Percentiles rank a stretch among this genome's conserved stretches.
Evolutionary conservation across 2,329 filamentous ascomycete species (phyloP).

Genomic region (Monilinia laxa): DNA sequence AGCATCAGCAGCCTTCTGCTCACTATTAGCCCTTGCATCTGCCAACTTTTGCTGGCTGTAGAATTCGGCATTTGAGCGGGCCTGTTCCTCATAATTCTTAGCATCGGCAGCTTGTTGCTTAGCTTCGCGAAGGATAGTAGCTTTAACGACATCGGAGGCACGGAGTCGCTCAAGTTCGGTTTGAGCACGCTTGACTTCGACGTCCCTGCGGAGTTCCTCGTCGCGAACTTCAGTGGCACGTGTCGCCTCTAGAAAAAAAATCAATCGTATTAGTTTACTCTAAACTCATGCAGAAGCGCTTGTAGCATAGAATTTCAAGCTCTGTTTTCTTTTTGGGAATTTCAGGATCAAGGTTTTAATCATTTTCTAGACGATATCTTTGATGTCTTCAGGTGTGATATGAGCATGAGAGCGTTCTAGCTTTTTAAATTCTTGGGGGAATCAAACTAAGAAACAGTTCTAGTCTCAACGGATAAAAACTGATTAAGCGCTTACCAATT

Average conservation of each 20-base stretch:
- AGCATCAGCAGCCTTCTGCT: constrained; percentile 61
- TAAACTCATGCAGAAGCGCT: not conserved
- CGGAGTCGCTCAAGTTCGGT: constrained; percentile 80
- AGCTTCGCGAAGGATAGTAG: constrained; percentile 66
- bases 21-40: constrained; percentile 1
- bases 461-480: not conserved
- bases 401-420: not conserved
- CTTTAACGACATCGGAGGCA: constrained; percentile 75
- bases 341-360: not conserved
- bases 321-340: not conserved
- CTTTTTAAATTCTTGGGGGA: not conserved
- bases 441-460: not conserved
- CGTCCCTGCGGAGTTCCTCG: constrained; percentile 75
- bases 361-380: not conserved
- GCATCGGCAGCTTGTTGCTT: constrained; percentile 68
- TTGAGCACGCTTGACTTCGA: constrained; percentile 73
- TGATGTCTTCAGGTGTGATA: not conserved
- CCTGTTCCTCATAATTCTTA: constrained; percentile 62
- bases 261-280: not conserved
- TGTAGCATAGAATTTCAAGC: not conserved
- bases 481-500: constrained; percentile 45
- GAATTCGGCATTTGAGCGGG: constrained; percentile 52
- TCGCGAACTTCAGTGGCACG: constrained; percentile 73
- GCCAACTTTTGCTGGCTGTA: constrained; percentile 33
- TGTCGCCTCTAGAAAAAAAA: constrained; percentile 51